Percentiles rank a stretch among this genome's conserved stretches.
Evolutionary conservation across 352 stramenopile species (phyloP).

Genomic region (Pythium brachiatum): DNA sequence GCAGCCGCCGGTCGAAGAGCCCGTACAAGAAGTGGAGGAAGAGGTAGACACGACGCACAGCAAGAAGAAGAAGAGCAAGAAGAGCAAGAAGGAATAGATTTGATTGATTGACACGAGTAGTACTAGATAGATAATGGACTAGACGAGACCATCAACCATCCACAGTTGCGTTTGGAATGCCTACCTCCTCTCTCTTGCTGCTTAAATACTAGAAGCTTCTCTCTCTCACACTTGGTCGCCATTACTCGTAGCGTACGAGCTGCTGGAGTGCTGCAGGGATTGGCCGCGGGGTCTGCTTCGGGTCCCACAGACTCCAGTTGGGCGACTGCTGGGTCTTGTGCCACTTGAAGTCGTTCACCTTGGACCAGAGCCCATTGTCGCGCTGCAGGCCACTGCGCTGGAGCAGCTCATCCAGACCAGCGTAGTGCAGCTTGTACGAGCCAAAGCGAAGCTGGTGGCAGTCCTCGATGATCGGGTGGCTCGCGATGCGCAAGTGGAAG

Average conservation of each 20-base stretch:
- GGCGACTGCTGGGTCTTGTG: slow-evolving; percentile 83
- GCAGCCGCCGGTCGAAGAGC: slow-evolving; percentile 20
- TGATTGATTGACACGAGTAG: slow-evolving; percentile 13
- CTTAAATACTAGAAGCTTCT: neutral
- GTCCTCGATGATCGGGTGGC: slow-evolving; percentile 91
- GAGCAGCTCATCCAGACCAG: slow-evolving; percentile 59
- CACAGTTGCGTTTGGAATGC: neutral
- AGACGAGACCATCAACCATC: neutral
- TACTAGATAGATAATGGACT: slow-evolving; percentile 3
- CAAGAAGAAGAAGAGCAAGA: slow-evolving; percentile 37
- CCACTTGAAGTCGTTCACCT: slow-evolving; percentile 94
- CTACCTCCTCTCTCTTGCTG: neutral
- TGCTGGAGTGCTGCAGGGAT: slow-evolving; percentile 36
- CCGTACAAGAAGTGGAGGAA: slow-evolving; percentile 30
- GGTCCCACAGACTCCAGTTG: slow-evolving; percentile 74
- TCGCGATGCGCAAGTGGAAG: slow-evolving; percentile 82
- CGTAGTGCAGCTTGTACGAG: slow-evolving; percentile 66
- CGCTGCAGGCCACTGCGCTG: slow-evolving; percentile 46
- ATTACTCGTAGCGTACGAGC: slow-evolving; percentile 39
- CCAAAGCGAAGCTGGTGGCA: slow-evolving; percentile 83
- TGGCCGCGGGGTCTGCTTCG: slow-evolving; percentile 37
- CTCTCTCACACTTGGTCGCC: too few relatives aligned
- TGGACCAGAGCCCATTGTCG: slow-evolving; percentile 72
- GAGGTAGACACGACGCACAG: slow-evolving; percentile 12
- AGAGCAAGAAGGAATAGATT: slow-evolving; percentile 45